Evolutionary conservation across 371 early-diverging fungal genomes (phyloP).

Genomic region (Parasitella parasitica): DNA sequence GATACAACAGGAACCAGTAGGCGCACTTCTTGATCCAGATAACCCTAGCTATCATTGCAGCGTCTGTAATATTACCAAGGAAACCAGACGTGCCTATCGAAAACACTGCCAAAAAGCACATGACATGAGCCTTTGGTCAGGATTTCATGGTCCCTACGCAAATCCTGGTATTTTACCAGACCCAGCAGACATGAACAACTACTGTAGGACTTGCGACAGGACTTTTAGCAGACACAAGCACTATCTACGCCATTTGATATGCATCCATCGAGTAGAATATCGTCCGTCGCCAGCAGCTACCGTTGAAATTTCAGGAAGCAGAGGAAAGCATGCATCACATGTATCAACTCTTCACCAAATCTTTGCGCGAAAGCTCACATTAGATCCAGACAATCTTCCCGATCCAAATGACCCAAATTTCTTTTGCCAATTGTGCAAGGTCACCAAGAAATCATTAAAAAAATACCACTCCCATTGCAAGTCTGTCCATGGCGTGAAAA

Average conservation of each 20-base stretch:
- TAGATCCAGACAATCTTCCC: too few relatives aligned
- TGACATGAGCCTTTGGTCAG: background rate
- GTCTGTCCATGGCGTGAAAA: too few relatives aligned
- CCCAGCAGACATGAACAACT: background rate
- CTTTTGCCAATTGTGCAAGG: too few relatives aligned
- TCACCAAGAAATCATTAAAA: too few relatives aligned
- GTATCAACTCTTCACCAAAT: too few relatives aligned
- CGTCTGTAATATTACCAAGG: background rate
- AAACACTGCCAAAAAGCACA: background rate
- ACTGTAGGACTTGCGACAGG: background rate
- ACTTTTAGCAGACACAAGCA: background rate
- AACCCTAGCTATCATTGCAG: background rate
- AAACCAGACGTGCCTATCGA: background rate
- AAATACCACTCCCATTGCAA: too few relatives aligned
- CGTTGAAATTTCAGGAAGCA: too few relatives aligned
- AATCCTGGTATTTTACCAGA: background rate
- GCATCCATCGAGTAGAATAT: too few relatives aligned
- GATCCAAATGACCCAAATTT: too few relatives aligned
- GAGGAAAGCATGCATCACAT: too few relatives aligned
- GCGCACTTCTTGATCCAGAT: background rate
- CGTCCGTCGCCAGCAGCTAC: too few relatives aligned
- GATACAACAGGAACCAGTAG: background rate
- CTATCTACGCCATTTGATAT: background rate
- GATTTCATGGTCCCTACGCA: background rate
- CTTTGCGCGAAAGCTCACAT: too few relatives aligned